Base-by-base conservation (phyloP, 2,329 filamentous ascomycete genomes). In the Tothia fuscella region DNA sequence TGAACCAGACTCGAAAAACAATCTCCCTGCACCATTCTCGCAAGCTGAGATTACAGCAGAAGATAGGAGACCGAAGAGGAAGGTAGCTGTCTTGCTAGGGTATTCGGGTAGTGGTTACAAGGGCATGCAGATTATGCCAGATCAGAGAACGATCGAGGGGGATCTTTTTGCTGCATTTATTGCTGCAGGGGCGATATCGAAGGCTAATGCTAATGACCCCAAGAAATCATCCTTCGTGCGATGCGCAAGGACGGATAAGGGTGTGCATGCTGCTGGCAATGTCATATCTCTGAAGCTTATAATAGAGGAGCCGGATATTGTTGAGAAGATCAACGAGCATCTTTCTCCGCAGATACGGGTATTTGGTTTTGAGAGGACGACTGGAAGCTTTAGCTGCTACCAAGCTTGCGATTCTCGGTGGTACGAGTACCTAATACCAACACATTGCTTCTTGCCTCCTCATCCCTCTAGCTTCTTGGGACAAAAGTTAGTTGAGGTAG, bases 41-140 rank as follows among this genome's bases (percentile, higher is more conserved):
- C 74, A 83, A 52, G 86, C 91, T 49, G 88, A 95, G 63, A 89
- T 95, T 51, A 84, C 82, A 10, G 78, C 78, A 35, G 91, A 98
- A 60, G 80, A 81, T 57, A 79, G 89, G 49, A 78, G 78, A 43
- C 91, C 91, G 19, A 98, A 98, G 72, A 80, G 84, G 61, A 98
- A 98, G 67, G 89, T 95, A 38, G 91, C 89, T 30, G 87, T 98
- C 24, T 68, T 96, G 68, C 80, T 98, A 52, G 91, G 91, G 13
- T 98, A 98, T 61, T 87, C 88, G 5, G 91, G 91, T 38, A 94
- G 86, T 7, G 91, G 91, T 13, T 98, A 98, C 69, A 88, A 86
- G 64, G 91, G 91, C 54, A 93, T 98, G 80, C 91, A 98, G 65
- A 82, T 98, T 63, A 47, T 46, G 44, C 14, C 45, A 6, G 65